Evolutionary conservation across 2,329 filamentous ascomycete genomes (phyloP).

Genomic region (Pestalotiopsis sp.): DNA sequence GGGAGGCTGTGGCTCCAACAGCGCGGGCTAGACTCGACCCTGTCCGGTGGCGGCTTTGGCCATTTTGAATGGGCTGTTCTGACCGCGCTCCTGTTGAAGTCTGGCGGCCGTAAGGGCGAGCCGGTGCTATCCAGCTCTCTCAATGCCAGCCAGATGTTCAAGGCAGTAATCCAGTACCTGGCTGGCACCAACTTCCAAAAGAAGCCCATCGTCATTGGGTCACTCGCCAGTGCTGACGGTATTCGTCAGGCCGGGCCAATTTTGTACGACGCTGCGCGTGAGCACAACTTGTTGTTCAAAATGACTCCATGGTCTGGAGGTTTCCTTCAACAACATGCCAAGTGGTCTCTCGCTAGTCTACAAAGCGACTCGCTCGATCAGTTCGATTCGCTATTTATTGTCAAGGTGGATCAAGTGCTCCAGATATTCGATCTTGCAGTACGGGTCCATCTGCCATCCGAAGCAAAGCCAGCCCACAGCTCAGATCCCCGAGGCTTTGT

Average conservation of each 20-base stretch:
- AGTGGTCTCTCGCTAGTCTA: conserved; percentile 72
- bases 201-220: conserved; percentile 60
- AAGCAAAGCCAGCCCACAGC: conserved; percentile 22
- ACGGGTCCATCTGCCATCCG: conserved; percentile 28
- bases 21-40: conserved; percentile 74
- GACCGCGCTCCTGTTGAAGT: conserved; percentile 77
- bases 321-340: conserved; percentile 73
- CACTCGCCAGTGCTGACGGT: conserved; percentile 42
- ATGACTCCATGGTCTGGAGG: conserved; percentile 85
- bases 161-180: conserved; percentile 87
- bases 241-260: conserved; percentile 59
- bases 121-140: conserved; percentile 77
- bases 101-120: conserved; percentile 72
- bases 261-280: conserved; percentile 74
- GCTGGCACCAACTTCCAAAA: conserved; percentile 71
- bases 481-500: conserved; percentile 44
- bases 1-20: conserved; percentile 89
- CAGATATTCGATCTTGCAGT: conserved; percentile 57
- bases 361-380: conserved; percentile 75
- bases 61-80: conserved; percentile 89
- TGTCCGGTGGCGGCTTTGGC: conserved; percentile 84
- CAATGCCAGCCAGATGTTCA: conserved; percentile 92
- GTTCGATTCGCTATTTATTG: conserved; percentile 84
- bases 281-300: conserved; percentile 85
- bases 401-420: conserved; percentile 54